phyloP scores from a whole-genome alignment of 2,329 filamentous ascomycete species.

The Sordariomycetes sp. region DNA sequence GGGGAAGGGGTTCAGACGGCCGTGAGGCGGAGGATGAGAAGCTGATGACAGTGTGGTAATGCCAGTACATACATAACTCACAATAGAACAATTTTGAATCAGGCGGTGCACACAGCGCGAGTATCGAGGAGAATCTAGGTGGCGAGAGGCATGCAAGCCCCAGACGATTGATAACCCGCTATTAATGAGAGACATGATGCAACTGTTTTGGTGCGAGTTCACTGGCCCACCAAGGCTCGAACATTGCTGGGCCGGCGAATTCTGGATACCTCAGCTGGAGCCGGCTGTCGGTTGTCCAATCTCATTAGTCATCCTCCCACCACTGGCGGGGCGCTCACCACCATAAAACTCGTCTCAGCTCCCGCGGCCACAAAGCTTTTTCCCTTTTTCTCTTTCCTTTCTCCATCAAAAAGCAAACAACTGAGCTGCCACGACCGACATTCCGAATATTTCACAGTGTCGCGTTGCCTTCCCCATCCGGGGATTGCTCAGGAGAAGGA shows the following conservation, averaged over 20 bases:
- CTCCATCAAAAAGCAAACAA: slow-evolving; percentile 52
- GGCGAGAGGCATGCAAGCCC: no score
- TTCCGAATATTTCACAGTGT: slow-evolving; percentile 44
- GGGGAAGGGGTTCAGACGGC: slow-evolving; percentile 34
- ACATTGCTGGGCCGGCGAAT: no score
- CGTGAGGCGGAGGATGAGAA: slow-evolving; percentile 8
- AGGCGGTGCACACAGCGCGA: no score
- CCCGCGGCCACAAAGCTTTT: slow-evolving; percentile 12
- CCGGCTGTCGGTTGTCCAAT: not conserved
- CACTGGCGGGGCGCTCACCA: not conserved
- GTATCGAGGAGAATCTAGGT: no score
- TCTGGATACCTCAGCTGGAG: not conserved
- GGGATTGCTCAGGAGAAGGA: slow-evolving; percentile 45
- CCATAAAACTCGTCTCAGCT: not conserved
- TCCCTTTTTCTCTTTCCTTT: slow-evolving; percentile 23
- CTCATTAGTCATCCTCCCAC: not conserved
- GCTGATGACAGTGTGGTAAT: not conserved
- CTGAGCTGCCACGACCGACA: slow-evolving; percentile 56
- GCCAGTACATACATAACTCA: not conserved
- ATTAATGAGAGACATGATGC: no score
- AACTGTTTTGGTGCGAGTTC: no score
- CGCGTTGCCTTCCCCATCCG: slow-evolving; percentile 44
- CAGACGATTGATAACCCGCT: no score
- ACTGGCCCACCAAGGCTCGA: no score
- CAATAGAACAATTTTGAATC: no score